A percentile compares a stretch with the other conserved stretches of the same genome.
Evolutionary conservation across 1,139 yeast genomes (phyloP).

Genomic region (Hanseniaspora gamundiae): DNA sequence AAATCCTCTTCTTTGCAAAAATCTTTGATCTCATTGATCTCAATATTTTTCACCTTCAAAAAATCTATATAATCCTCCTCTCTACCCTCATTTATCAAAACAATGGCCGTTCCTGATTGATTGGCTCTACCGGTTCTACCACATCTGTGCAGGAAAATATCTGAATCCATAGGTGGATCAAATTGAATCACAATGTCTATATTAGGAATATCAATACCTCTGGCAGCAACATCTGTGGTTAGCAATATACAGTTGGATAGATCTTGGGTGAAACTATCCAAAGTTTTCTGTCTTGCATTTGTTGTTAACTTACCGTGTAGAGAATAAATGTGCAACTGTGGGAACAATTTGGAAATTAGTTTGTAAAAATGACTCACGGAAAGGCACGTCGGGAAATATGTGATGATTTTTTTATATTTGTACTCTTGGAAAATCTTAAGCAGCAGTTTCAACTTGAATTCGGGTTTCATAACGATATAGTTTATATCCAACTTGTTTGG

Average conservation of each 20-base stretch:
- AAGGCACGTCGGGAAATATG: constrained; percentile 83
- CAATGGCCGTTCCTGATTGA: constrained; percentile 64
- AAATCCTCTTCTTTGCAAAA: constrained; percentile 16
- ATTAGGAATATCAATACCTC: constrained; percentile 89
- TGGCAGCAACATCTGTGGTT: constrained; percentile 82
- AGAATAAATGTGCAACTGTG: constrained; percentile 42
- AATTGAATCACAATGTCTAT: constrained; percentile 80
- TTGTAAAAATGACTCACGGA: constrained; percentile 67
- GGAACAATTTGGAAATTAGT: constrained; percentile 22
- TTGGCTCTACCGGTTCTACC: constrained; percentile 94
- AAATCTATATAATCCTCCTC: constrained; percentile 79
- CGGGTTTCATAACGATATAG: constrained; percentile 51
- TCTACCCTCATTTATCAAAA: constrained; percentile 55
- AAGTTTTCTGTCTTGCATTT: constrained; percentile 59
- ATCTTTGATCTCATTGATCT: constrained; percentile 31
- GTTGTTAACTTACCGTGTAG: constrained; percentile 80
- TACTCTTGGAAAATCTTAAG: constrained; percentile 41
- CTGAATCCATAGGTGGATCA: constrained; percentile 89
- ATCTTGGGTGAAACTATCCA: constrained; percentile 42
- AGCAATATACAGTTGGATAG: constrained; percentile 41
- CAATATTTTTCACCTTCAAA: constrained; percentile 61
- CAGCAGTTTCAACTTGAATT: constrained; percentile 45
- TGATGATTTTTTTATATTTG: constrained; percentile 64
- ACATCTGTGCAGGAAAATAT: constrained; percentile 75
- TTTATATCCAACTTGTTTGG: constrained; percentile 59